These are phyloP conservation scores for Pezicula carpinea DNA, from an alignment of 2,329 filamentous ascomycete genomes.

Conservation along the genomic window DNA sequence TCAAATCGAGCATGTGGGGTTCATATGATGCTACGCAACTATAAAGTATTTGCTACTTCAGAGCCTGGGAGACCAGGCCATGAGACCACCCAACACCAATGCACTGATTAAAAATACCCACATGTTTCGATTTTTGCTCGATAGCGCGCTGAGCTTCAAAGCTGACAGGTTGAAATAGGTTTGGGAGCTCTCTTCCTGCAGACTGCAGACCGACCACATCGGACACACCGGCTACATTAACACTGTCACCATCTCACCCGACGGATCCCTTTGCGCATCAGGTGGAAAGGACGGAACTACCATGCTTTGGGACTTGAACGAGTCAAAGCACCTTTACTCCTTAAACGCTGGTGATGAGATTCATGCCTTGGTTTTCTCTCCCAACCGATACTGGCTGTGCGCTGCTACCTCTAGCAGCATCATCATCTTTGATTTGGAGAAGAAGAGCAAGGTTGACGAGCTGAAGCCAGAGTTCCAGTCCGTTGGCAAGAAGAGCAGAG, in stretches of 20 bases:
- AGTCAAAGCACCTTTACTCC: conserved; percentile 99
- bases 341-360: conserved; percentile 99
- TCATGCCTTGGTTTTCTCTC: conserved; percentile 99
- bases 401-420: conserved; percentile 95
- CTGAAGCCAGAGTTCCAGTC: conserved; percentile 97
- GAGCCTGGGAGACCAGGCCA: conserved; percentile 77
- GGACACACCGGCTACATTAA: conserved; percentile 99
- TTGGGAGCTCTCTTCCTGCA: conserved; percentile 99
- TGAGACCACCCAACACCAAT: conserved; percentile 96
- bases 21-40: conserved; percentile 88
- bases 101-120: conserved; percentile 59
- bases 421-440: conserved; percentile 99
- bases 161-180: conserved; percentile 54
- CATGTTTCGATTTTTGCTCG: conserved; percentile 13
- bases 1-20: conserved; percentile 24
- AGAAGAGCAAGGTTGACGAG: conserved; percentile 99
- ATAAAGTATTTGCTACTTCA: conserved; percentile 99
- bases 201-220: conserved; percentile 99
- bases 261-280: conserved; percentile 97
- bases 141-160: conserved; percentile 3
- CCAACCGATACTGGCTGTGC: conserved; percentile 99
- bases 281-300: conserved; percentile 99
- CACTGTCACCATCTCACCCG: conserved; percentile 99
- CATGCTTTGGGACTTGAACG: conserved; percentile 99
- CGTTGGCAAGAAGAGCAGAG: conserved; percentile 97